phyloP scores from a whole-genome alignment of 2,329 filamentous ascomycete species.

The Stachybotrys chlorohalonatus region DNA sequence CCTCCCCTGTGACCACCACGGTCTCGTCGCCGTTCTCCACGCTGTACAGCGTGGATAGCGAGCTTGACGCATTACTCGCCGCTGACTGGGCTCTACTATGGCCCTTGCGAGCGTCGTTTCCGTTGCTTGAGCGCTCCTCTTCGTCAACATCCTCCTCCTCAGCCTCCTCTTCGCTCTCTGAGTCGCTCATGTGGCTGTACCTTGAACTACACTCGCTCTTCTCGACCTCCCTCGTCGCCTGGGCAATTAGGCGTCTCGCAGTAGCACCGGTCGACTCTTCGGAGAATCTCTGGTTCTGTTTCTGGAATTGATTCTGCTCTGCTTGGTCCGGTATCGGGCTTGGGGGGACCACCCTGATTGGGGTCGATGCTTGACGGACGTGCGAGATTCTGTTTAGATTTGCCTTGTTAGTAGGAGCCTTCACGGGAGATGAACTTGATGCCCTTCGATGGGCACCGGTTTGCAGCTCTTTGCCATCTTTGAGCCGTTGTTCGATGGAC shows the following conservation, averaged over 20 bases:
- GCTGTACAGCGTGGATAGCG: constrained; percentile 48
- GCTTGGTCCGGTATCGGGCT: background rate
- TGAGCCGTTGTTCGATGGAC: constrained; percentile 42
- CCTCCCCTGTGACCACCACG: background rate
- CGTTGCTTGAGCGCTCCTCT: background rate
- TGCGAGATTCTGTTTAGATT: constrained; percentile 5
- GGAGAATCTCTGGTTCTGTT: background rate
- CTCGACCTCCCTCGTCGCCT: background rate
- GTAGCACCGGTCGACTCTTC: background rate
- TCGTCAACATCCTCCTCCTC: background rate
- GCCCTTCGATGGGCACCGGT: constrained; percentile 14
- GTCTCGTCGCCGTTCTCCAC: constrained; percentile 38
- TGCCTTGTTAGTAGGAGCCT: constrained; percentile 19
- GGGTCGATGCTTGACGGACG: constrained; percentile 10
- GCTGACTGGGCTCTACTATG: constrained; percentile 14
- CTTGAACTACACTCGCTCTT: background rate
- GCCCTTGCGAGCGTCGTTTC: background rate
- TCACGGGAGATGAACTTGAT: constrained; percentile 8
- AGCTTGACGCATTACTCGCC: constrained; percentile 39
- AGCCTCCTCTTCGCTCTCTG: background rate
- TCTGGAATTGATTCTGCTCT: background rate
- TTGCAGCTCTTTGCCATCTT: constrained; percentile 21
- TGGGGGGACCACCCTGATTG: background rate
- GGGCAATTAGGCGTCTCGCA: background rate
- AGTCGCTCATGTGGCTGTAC: background rate